A percentile compares a stretch with the other conserved stretches of the same genome.
These are phyloP conservation scores for Aureobasidium musti DNA, from an alignment of 2,329 filamentous ascomycete genomes.

Conservation along the genomic window DNA sequence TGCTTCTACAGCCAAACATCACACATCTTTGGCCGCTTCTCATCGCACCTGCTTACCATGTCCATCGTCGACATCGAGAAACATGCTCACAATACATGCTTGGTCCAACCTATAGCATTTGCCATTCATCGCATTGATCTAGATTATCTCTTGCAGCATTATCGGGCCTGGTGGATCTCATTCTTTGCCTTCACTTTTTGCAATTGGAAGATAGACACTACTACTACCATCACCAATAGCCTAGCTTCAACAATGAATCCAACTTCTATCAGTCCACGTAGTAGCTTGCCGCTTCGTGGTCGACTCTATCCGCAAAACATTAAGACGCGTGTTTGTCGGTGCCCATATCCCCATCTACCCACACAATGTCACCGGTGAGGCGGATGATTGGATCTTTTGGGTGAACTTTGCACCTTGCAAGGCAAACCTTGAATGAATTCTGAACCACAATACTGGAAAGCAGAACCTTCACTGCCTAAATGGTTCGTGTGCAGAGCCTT, in stretches of 20 bases:
- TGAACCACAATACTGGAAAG: background rate
- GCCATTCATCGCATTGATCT: background rate
- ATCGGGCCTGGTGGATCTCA: background rate
- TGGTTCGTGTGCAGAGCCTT: background rate
- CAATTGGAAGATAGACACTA: background rate
- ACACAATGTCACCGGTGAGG: background rate
- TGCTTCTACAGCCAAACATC: background rate
- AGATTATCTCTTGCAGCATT: background rate
- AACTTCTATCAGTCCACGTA: background rate
- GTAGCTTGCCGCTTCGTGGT: background rate
- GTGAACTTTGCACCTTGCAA: background rate
- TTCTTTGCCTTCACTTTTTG: background rate
- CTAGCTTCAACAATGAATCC: background rate
- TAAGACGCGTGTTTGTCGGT: background rate
- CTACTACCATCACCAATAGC: background rate
- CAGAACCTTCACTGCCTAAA: background rate
- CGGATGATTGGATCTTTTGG: background rate
- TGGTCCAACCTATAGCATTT: background rate
- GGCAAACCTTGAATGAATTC: background rate
- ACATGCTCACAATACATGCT: constrained; percentile 3
- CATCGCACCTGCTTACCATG: background rate
- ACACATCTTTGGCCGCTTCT: background rate
- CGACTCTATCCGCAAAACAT: background rate
- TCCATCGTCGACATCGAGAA: background rate
- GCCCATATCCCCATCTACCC: background rate